Conservation (phyloP, 805 yeast species). For the Candida michaelii region DNA sequence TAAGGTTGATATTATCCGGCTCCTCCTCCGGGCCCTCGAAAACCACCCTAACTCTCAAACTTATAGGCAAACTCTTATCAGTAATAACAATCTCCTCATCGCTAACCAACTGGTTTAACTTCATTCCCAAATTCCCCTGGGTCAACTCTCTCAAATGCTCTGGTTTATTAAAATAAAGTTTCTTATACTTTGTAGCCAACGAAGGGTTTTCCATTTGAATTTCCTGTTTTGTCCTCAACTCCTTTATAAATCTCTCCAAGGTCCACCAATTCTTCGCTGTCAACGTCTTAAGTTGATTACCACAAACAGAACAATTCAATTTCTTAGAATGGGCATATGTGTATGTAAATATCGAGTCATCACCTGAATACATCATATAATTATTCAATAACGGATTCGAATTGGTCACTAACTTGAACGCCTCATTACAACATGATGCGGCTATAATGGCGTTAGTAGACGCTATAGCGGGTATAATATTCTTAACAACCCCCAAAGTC, state of each 20-base stretch:
- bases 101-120: slow-evolving; percentile 36
- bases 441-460: slow-evolving; percentile 92
- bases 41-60: slow-evolving; percentile 25
- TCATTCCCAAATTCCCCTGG: slow-evolving; percentile 38
- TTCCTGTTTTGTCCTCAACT: slow-evolving; percentile 31
- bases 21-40: slow-evolving; percentile 26
- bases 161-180: slow-evolving; percentile 50
- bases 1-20: slow-evolving; percentile 19
- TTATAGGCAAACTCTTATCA: slow-evolving; percentile 51
- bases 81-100: slow-evolving; percentile 55
- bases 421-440: slow-evolving; percentile 84
- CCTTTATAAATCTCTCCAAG: slow-evolving; percentile 43
- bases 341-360: slow-evolving; percentile 72
- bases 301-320: slow-evolving; percentile 77
- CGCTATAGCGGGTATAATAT: slow-evolving; percentile 91
- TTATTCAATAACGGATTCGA: slow-evolving; percentile 67
- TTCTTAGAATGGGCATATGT: slow-evolving; percentile 63
- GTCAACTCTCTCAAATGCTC: slow-evolving; percentile 46
- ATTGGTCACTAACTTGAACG: slow-evolving; percentile 73
- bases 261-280: slow-evolving; percentile 32
- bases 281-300: slow-evolving; percentile 31
- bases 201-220: slow-evolving; percentile 45
- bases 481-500: slow-evolving; percentile 85
- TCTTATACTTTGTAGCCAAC: slow-evolving; percentile 36
- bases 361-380: slow-evolving; percentile 87